Conservation (phyloP, 176 grass and related monocot species). For the Stipa capillata region DNA sequence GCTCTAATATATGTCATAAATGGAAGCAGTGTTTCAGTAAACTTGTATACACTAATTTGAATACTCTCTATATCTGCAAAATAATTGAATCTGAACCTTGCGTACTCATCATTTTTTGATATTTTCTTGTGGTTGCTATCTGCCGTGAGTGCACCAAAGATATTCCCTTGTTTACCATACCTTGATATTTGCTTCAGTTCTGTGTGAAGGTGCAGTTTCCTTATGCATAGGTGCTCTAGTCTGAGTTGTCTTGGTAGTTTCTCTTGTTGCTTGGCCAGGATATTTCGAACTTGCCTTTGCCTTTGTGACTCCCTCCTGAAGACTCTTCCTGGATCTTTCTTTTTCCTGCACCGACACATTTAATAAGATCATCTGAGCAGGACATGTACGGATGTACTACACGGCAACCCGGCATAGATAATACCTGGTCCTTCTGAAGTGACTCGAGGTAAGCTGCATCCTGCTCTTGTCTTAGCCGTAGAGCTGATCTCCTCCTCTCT, state of each 20-base stretch:
- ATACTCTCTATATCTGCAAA: background rate
- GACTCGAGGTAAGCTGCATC: conserved; percentile 66
- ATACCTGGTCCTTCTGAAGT: conserved; percentile 57
- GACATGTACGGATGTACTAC: no score
- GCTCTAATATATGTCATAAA: background rate
- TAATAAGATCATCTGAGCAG: no score
- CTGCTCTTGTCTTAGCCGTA: conserved; percentile 41
- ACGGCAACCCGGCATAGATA: background rate
- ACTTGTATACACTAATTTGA: background rate
- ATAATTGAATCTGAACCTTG: background rate
- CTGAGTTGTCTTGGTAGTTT: conserved; percentile 17
- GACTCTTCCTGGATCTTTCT: conserved; percentile 22
- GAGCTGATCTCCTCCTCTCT: conserved; percentile 39
- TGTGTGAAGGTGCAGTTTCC: conserved; percentile 16
- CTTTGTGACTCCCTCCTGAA: conserved; percentile 13
- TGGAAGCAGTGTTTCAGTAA: background rate
- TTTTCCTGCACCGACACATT: no score
- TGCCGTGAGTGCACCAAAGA: background rate
- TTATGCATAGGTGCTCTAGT: conserved; percentile 11
- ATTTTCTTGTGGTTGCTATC: background rate
- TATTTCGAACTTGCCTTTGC: background rate
- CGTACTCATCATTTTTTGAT: background rate
- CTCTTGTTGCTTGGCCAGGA: background rate
- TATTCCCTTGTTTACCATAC: background rate
- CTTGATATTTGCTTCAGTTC: conserved; percentile 39